Evolutionary conservation across 495 filamentous ascomycete species (phyloP).

Genomic region (Baudoinia panamericana): DNA sequence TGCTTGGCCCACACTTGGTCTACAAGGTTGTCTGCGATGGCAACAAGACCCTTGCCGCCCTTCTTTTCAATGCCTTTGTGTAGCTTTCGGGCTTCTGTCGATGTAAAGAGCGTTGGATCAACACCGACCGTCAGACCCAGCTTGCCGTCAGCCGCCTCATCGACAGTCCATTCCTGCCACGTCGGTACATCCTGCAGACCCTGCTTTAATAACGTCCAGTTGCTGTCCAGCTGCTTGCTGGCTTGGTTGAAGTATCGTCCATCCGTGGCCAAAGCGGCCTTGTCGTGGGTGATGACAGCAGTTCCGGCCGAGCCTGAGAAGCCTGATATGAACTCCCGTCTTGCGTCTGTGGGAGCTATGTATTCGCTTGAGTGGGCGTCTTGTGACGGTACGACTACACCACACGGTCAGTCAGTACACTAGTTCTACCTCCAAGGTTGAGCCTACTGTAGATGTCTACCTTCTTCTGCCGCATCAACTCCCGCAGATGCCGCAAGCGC

Average conservation of each 20-base stretch:
- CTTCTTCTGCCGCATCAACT: conserved; percentile 76
- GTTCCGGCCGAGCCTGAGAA: conserved; percentile 94
- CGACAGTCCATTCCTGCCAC: conserved; percentile 79
- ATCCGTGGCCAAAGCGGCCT: conserved; percentile 86
- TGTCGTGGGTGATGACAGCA: conserved; percentile 72
- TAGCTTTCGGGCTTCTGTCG: conserved; percentile 71
- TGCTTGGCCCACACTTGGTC: conserved; percentile 73
- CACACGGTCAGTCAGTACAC: conserved; percentile 11
- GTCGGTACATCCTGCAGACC: conserved; percentile 87
- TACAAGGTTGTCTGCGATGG: conserved; percentile 67
- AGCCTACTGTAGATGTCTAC: conserved; percentile 96
- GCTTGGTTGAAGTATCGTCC: conserved; percentile 99
- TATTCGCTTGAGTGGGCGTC: conserved; percentile 98
- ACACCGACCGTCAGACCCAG: conserved; percentile 74
- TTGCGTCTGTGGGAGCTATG: conserved; percentile 83
- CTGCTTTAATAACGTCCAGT: conserved; percentile 87
- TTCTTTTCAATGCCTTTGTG: conserved; percentile 77
- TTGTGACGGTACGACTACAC: conserved; percentile 83
- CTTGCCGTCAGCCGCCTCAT: conserved; percentile 41
- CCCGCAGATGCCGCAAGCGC: conserved; percentile 61
- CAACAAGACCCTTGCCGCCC: conserved; percentile 61
- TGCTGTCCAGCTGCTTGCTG: conserved; percentile 75
- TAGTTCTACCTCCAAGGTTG: no score
- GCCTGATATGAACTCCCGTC: conserved; percentile 83
- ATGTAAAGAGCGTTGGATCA: conserved; percentile 78